A percentile compares a stretch with the other conserved stretches of the same genome.
Conservation (phyloP, 768 basidiomycete genomes). For the Rhodosporidiobolus sp. region DNA sequence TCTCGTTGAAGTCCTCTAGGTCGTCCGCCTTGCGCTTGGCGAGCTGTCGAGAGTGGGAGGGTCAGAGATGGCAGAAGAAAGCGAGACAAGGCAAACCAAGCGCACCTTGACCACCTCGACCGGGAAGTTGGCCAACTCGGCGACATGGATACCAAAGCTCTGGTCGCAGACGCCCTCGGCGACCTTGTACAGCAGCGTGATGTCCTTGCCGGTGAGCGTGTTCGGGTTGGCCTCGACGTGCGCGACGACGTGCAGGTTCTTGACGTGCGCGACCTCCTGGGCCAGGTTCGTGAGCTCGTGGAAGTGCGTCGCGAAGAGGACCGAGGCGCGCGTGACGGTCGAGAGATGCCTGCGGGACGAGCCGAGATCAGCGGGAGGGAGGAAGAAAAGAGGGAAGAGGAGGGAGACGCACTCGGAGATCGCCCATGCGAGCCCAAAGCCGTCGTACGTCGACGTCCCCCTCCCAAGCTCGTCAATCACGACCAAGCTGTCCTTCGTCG, state of each 20-base stretch:
- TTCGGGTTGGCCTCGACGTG: constrained; percentile 65
- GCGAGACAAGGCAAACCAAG: not conserved
- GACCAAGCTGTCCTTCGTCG: constrained; percentile 85
- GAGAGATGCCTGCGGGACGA: constrained; percentile 71
- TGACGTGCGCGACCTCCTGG: constrained; percentile 78
- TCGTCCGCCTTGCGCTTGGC: constrained; percentile 91
- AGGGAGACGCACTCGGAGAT: constrained; percentile 78
- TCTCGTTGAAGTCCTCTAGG: constrained; percentile 70
- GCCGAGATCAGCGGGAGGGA: not conserved
- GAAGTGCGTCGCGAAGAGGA: constrained; percentile 92
- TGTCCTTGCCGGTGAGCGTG: constrained; percentile 58
- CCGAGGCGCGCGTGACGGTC: constrained; percentile 84
- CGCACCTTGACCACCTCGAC: constrained; percentile 82
- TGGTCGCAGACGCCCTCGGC: constrained; percentile 87
- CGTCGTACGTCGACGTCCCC: constrained; percentile 83
- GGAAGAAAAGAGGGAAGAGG: not conserved
- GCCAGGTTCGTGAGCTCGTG: constrained; percentile 92
- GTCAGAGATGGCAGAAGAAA: not conserved
- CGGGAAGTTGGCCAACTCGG: constrained; percentile 94
- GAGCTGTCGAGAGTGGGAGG: constrained; percentile 55
- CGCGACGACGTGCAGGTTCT: constrained; percentile 92
- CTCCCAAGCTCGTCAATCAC: constrained; percentile 97
- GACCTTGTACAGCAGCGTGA: constrained; percentile 72
- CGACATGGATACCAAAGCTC: constrained; percentile 97
- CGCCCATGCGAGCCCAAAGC: constrained; percentile 96